A percentile compares a stretch with the other conserved stretches of the same genome.
These are phyloP conservation scores for Ascomycota sp. DNA, from an alignment of 2,329 filamentous ascomycete genomes.

Conservation along the genomic window DNA sequence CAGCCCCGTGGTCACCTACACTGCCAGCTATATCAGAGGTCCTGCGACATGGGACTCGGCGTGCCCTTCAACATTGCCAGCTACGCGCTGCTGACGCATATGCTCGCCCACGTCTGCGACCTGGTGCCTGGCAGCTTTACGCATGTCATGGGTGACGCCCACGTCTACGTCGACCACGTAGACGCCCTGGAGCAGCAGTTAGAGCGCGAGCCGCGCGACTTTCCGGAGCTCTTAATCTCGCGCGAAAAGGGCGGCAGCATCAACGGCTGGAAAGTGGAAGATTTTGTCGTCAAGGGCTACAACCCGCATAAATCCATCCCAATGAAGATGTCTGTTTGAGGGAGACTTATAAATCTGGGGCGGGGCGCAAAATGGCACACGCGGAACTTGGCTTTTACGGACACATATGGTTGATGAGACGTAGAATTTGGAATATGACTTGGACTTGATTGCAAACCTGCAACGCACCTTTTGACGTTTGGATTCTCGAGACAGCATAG, in stretches of 20 bases:
- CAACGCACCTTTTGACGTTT: too few relatives aligned
- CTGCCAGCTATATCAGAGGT: conserved; percentile 81
- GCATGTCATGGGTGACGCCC: conserved; percentile 96
- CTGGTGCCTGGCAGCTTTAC: conserved; percentile 72
- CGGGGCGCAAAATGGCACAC: too few relatives aligned
- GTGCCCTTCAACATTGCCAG: conserved; percentile 96
- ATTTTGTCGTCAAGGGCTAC: conserved; percentile 77
- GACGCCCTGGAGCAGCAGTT: conserved; percentile 71
- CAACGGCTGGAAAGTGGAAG: conserved; percentile 76
- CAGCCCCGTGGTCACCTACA: conserved; percentile 50
- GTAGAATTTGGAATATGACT: too few relatives aligned
- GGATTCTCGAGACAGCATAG: too few relatives aligned
- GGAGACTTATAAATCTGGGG: too few relatives aligned
- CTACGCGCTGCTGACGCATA: conserved; percentile 86
- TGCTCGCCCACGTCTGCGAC: conserved; percentile 75
- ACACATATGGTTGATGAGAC: too few relatives aligned
- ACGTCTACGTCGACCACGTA: conserved; percentile 84
- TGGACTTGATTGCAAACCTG: too few relatives aligned
- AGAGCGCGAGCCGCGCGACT: conserved; percentile 56
- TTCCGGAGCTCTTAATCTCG: conserved; percentile 58
- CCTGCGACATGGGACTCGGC: conserved; percentile 90
- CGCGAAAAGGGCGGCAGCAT: conserved; percentile 52
- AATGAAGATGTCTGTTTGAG: conserved; percentile 94
- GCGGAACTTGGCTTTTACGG: too few relatives aligned
- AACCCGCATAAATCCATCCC: conserved; percentile 77